A percentile compares a stretch with the other conserved stretches of the same genome.
Conservation (phyloP, 2,329 filamentous ascomycete genomes). For the Aspergillus spinulosporus region DNA sequence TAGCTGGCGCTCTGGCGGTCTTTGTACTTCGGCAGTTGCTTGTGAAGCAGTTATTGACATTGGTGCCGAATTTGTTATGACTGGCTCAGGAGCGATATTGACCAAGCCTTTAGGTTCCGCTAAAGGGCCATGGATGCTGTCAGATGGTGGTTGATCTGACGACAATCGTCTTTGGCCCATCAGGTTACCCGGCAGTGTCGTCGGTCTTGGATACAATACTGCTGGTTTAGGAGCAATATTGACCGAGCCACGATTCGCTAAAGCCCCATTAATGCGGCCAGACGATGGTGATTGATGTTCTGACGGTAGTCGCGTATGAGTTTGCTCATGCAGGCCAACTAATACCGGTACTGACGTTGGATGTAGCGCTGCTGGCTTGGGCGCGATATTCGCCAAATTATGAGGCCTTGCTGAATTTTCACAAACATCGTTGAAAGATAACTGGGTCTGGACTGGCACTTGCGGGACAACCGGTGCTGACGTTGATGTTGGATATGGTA, state of each 20-base stretch:
- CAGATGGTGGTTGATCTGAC: neutral
- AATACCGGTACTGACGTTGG: neutral
- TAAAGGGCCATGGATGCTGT: neutral
- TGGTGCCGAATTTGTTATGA: neutral
- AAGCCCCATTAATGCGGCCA: neutral
- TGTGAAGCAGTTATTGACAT: neutral
- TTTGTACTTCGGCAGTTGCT: neutral
- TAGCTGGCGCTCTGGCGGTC: neutral
- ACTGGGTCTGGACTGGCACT: neutral
- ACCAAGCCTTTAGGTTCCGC: neutral
- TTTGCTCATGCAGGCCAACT: neutral
- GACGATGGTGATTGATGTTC: neutral
- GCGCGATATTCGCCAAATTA: slow-evolving; percentile 18
- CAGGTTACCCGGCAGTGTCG: neutral
- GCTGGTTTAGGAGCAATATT: slow-evolving; percentile 1
- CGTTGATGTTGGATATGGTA: neutral
- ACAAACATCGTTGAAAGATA: neutral
- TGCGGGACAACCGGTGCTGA: neutral
- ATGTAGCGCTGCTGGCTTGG: slow-evolving; percentile 14
- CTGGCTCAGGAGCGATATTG: neutral
- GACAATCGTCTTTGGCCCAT: neutral
- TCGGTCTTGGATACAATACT: neutral
- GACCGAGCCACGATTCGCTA: neutral
- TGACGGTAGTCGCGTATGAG: slow-evolving; percentile 1
- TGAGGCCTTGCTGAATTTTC: slow-evolving; percentile 5